Conservation (phyloP, 768 basidiomycete species). For the Kwoniella heveanensis region DNA sequence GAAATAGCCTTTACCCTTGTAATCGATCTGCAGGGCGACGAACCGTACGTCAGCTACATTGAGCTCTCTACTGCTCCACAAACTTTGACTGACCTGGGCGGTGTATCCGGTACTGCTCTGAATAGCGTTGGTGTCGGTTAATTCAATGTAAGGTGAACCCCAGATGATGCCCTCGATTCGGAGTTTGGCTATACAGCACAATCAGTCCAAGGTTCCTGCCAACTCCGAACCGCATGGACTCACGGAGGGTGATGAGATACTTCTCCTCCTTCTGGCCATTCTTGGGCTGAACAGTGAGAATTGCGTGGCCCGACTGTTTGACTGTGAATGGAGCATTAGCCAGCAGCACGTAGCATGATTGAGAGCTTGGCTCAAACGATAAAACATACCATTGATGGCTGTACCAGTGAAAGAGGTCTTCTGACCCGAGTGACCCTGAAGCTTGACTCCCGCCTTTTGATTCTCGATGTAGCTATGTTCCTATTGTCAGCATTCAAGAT, state of each 20-base stretch:
- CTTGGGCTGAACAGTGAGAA: constrained; percentile 67
- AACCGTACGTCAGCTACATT: background rate
- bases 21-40: constrained; percentile 66
- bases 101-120: constrained; percentile 66
- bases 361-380: background rate
- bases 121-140: constrained; percentile 79
- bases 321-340: constrained; percentile 61
- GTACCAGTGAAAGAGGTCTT: constrained; percentile 87
- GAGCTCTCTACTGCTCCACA: background rate
- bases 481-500: background rate
- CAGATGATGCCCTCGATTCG: constrained; percentile 87
- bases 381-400: constrained; percentile 57
- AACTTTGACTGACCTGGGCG: constrained; percentile 58
- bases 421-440: constrained; percentile 88
- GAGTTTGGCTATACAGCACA: constrained; percentile 61
- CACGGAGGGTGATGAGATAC: constrained; percentile 84
- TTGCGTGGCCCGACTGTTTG: constrained; percentile 92
- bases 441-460: constrained; percentile 69
- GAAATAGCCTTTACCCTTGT: constrained; percentile 96
- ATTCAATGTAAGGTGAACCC: constrained; percentile 88
- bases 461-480: constrained; percentile 78
- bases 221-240: constrained; percentile 12
- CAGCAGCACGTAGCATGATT: background rate
- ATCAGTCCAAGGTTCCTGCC: constrained; percentile 2
- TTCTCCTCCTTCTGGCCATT: constrained; percentile 65